Percentiles rank a stretch among this genome's conserved stretches.
These are phyloP conservation scores for Erythrobasidium hasegawianum DNA, from an alignment of 1,284 basidiomycete genomes.

Conservation along the genomic window DNA sequence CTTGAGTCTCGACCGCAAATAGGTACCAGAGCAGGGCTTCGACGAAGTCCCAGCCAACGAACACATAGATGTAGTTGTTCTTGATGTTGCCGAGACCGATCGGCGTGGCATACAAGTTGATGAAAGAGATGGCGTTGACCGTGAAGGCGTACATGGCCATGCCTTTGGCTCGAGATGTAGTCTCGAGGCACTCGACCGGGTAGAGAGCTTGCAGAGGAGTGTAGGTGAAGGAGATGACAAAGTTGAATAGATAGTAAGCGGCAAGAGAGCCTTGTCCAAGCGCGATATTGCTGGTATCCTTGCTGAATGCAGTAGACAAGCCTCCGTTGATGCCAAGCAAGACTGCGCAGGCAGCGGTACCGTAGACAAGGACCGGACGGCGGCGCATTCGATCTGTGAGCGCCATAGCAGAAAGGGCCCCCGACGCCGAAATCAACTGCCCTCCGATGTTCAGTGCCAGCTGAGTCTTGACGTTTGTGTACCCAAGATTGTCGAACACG, in stretches of 20 bases:
- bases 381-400: constrained; percentile 50
- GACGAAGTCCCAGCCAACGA: constrained; percentile 26
- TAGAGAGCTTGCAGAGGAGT: constrained; percentile 59
- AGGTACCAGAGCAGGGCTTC: constrained; percentile 37
- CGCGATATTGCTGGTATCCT: constrained; percentile 39
- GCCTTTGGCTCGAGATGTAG: constrained; percentile 60
- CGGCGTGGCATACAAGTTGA: constrained; percentile 50
- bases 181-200: constrained; percentile 58
- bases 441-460: constrained; percentile 56
- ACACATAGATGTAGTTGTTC: constrained; percentile 38
- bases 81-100: constrained; percentile 55
- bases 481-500: constrained; percentile 53
- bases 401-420: no score
- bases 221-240: constrained; percentile 49
- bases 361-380: constrained; percentile 43
- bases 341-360: constrained; percentile 43
- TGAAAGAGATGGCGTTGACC: constrained; percentile 56
- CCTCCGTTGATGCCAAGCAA: constrained; percentile 40
- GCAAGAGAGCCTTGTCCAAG: constrained; percentile 50
- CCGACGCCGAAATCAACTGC: constrained; percentile 50
- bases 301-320: background rate
- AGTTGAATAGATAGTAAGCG: constrained; percentile 56
- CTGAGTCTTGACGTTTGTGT: constrained; percentile 58
- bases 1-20: constrained; percentile 50
- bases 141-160: constrained; percentile 54